Conservation (phyloP, 257 asterid species). For the Lithospermum erythrorhizon region DNA sequence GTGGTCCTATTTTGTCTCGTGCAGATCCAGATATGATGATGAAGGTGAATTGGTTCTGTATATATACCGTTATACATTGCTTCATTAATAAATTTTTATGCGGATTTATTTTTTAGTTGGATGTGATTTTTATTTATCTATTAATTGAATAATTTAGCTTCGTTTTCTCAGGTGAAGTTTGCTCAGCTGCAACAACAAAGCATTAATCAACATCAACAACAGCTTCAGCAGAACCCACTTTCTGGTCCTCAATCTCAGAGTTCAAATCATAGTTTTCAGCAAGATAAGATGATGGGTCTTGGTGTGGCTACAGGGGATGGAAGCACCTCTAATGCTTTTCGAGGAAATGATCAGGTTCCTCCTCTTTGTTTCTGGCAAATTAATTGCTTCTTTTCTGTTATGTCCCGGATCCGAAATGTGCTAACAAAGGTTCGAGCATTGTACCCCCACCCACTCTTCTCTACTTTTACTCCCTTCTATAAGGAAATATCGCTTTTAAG, state of each 20-base stretch:
- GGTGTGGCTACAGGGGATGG: slow-evolving; percentile 75
- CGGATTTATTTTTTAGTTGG: slow-evolving; percentile 33
- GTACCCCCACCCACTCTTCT: not conserved
- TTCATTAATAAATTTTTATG: slow-evolving; percentile 2
- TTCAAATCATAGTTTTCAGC: slow-evolving; percentile 74
- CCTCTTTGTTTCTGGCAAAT: slow-evolving; percentile 18
- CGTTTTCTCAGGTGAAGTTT: slow-evolving; percentile 29
- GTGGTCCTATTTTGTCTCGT: slow-evolving; percentile 64
- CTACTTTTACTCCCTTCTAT: not conserved
- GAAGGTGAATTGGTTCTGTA: slow-evolving; percentile 37
- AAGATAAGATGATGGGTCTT: slow-evolving; percentile 66
- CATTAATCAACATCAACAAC: slow-evolving; percentile 36
- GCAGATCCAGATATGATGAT: slow-evolving; percentile 68
- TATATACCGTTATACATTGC: slow-evolving; percentile 3
- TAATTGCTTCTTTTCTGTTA: not conserved
- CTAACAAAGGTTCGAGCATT: not conserved
- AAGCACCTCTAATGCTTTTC: slow-evolving; percentile 73
- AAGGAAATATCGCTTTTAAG: no score
- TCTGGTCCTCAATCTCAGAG: slow-evolving; percentile 83
- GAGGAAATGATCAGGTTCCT: slow-evolving; percentile 85
- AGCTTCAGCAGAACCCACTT: slow-evolving; percentile 65
- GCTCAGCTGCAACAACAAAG: slow-evolving; percentile 21
- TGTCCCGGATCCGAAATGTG: not conserved
- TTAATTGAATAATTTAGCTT: not conserved
- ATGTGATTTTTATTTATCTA: slow-evolving; percentile 25